Percentiles rank a stretch among this genome's conserved stretches.
These are phyloP conservation scores for Castanea crenata DNA, from an alignment of 306 rosid genomes.

Conservation along the genomic window DNA sequence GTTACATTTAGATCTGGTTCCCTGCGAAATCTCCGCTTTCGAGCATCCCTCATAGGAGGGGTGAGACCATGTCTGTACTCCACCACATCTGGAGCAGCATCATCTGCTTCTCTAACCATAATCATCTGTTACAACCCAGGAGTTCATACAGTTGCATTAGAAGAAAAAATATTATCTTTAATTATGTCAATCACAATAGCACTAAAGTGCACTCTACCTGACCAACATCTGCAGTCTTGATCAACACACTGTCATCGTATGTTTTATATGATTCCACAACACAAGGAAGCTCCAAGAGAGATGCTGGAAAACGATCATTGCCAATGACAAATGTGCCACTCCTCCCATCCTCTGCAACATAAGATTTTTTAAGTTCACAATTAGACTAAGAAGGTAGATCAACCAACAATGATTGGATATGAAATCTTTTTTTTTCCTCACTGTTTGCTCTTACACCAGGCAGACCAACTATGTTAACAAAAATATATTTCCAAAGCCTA, in stretches of 20 bases:
- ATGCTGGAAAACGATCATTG: constrained; percentile 71
- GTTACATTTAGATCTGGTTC: constrained; percentile 91
- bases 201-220: constrained; percentile 38
- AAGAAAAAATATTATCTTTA: background rate
- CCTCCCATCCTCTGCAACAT: constrained; percentile 57
- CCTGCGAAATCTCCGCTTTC: constrained; percentile 88
- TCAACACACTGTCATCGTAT: constrained; percentile 72
- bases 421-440: background rate
- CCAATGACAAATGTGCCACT: constrained; percentile 57
- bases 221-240: constrained; percentile 70
- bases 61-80: constrained; percentile 93
- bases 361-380: constrained; percentile 5
- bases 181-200: background rate
- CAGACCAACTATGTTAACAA: background rate
- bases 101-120: constrained; percentile 60
- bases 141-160: background rate
- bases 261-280: constrained; percentile 85
- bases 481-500: background rate
- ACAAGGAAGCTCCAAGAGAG: constrained; percentile 80
- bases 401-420: background rate
- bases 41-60: constrained; percentile 97
- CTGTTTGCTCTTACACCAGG: background rate
- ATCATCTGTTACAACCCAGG: constrained; percentile 51
- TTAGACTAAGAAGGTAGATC: background rate
- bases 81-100: constrained; percentile 58